These are phyloP conservation scores for Cryptosporidium baileyi DNA, from an alignment of 169 alveolate genomes.

Conservation along the genomic window DNA sequence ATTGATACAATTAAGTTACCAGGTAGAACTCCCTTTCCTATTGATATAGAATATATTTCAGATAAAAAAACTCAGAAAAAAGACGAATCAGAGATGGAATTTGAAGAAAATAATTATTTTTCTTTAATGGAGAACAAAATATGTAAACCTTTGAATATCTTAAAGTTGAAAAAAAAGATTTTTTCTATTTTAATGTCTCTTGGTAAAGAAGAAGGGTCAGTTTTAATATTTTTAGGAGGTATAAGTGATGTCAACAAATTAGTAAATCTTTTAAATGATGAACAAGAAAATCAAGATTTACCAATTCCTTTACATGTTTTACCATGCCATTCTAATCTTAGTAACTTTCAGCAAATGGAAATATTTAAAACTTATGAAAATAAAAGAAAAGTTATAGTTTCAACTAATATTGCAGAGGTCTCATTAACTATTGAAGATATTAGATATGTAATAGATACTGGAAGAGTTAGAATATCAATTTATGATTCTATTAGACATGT, in stretches of 20 bases:
- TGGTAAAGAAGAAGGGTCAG: constrained; percentile 18
- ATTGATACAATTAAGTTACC: constrained; percentile 26
- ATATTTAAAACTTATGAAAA: constrained; percentile 78
- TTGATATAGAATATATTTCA: constrained; percentile 12
- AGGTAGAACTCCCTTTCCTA: constrained; percentile 68
- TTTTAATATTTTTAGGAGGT: constrained; percentile 44
- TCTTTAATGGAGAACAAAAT: neutral
- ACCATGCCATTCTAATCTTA: constrained; percentile 58
- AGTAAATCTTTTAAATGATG: neutral
- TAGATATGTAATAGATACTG: constrained; percentile 88
- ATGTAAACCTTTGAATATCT: constrained; percentile 36
- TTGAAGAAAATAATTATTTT: neutral
- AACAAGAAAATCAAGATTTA: neutral
- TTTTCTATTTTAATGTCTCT: constrained; percentile 9
- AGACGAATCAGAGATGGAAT: neutral
- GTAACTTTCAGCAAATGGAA: constrained; percentile 76
- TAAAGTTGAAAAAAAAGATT: neutral
- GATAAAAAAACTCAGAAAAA: neutral
- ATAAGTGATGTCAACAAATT: constrained; percentile 49
- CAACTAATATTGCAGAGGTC: constrained; percentile 92
- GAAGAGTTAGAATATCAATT: constrained; percentile 76
- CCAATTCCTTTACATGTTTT: constrained; percentile 26
- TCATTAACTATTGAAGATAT: constrained; percentile 88
- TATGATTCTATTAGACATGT: constrained; percentile 78
- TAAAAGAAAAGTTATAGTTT: constrained; percentile 84